phyloP scores from a whole-genome alignment of 352 stramenopile species.

The Phytopythium aichiense region DNA sequence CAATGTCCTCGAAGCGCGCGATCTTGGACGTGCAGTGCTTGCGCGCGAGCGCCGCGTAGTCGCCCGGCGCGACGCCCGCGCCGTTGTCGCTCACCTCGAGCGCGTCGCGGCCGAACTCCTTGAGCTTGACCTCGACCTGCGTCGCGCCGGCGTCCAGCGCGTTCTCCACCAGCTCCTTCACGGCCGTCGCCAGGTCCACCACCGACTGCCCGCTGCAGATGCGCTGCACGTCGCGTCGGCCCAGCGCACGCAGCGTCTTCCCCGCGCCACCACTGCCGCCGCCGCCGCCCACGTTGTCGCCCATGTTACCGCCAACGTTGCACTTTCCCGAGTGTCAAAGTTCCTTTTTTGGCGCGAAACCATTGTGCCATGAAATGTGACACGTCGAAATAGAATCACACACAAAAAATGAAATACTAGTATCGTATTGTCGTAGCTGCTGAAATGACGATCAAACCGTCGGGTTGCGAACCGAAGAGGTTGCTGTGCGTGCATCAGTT shows the following conservation, averaged over 20 bases:
- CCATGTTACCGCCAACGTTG: neutral
- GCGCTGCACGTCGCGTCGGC: slow-evolving; percentile 48
- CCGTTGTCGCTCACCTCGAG: slow-evolving; percentile 98
- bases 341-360: neutral
- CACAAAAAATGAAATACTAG: no score
- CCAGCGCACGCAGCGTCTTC: slow-evolving; percentile 34
- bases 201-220: slow-evolving; percentile 93
- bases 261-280: neutral
- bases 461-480: no score
- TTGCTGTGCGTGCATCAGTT: no score
- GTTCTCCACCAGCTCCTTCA: slow-evolving; percentile 99
- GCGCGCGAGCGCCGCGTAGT: slow-evolving; percentile 76
- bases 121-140: slow-evolving; percentile 87
- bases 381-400: neutral
- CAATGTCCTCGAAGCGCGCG: slow-evolving; percentile 92
- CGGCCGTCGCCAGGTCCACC: slow-evolving; percentile 91
- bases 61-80: slow-evolving; percentile 70
- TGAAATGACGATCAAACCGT: no score
- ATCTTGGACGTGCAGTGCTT: slow-evolving; percentile 98
- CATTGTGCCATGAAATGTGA: neutral
- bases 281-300: neutral
- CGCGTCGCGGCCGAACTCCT: slow-evolving; percentile 87
- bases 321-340: neutral
- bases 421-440: no score
- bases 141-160: slow-evolving; percentile 65